Conservation (phyloP, 2,329 filamentous ascomycete species). For the Teratosphaeriaceae sp. region DNA sequence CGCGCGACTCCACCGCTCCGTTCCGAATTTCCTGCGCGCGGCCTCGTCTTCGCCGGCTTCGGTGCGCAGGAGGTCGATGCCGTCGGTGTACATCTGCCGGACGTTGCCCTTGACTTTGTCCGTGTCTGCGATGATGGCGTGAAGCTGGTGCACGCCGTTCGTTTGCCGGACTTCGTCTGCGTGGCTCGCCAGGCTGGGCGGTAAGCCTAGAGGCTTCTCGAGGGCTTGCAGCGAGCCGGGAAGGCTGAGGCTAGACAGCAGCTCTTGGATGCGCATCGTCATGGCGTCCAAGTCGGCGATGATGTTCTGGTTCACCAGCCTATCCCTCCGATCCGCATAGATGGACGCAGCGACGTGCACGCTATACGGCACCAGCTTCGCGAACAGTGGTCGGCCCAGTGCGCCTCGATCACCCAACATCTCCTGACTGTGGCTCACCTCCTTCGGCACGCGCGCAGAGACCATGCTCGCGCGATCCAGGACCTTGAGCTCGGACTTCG, state of each 20-base stretch:
- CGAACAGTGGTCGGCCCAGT: constrained; percentile 79
- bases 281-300: constrained; percentile 77
- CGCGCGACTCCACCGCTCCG: constrained; percentile 71
- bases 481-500: constrained; percentile 79
- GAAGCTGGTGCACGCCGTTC: constrained; percentile 71
- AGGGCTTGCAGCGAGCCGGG: constrained; percentile 90
- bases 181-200: constrained; percentile 77
- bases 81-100: constrained; percentile 72
- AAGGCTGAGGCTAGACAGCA: constrained; percentile 75
- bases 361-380: constrained; percentile 88
- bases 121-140: constrained; percentile 78
- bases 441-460: constrained; percentile 65
- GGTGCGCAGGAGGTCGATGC: constrained; percentile 65
- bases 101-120: constrained; percentile 82
- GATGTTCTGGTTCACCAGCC: constrained; percentile 82
- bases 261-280: constrained; percentile 70
- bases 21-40: constrained; percentile 72
- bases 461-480: constrained; percentile 91
- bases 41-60: constrained; percentile 80
- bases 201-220: constrained; percentile 87
- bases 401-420: constrained; percentile 65
- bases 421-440: constrained; percentile 73
- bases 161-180: constrained; percentile 91
- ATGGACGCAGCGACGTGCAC: constrained; percentile 94
- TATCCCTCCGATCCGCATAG: constrained; percentile 84